Evolutionary conservation across 768 basidiomycete species (phyloP), one percentile per base, ranked within the genome.

Genomic region (Suillus brevipes): DNA sequence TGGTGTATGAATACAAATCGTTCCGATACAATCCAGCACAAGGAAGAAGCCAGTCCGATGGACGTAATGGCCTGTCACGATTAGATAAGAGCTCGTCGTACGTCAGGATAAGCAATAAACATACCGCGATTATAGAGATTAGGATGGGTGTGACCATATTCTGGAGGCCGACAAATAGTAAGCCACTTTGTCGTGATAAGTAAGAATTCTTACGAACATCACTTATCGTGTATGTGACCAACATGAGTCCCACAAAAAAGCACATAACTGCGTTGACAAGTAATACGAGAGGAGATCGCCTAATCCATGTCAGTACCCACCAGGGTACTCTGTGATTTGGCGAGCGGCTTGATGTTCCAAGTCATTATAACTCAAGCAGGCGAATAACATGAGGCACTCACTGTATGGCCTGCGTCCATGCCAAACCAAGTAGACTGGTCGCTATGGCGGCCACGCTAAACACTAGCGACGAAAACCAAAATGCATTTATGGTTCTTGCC

Each of bases 281-380:
- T 78, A 93, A 92, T 66, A 92, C 89, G 40, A 94, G 82, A 14
- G 91, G 91, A 6, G 90, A 91, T 45, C 91, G 81, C 73, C 92
- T 92, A 79, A 93, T 93, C 91, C 90, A 93, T 68, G 92, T 92
- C 52, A 84, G 73, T n/a, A 85, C 81, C 84, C 84, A 85, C 83
- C 84, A 85, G 12, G 84, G 84, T 52, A 85, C 84, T 66, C 83
- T 81, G 68, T 85, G 81, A 63, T 82, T 82, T 64, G 84, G 84
- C 4, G 84, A 85, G 53, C 84, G 84, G 64, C 83, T 84, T 62
- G 4, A 66, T 68, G 67, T 66, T 65, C 40, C 25, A 14, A 57
- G 69, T 70, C 63, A 73, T 70, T 68, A 53, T 67, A 66, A 43
- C 8, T 18, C 66, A 56, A 59, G 59, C 36, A 61, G 52, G 60